Base-by-base conservation (phyloP, 139 green algal genomes). In the Yamagishiella unicocca region DNA sequence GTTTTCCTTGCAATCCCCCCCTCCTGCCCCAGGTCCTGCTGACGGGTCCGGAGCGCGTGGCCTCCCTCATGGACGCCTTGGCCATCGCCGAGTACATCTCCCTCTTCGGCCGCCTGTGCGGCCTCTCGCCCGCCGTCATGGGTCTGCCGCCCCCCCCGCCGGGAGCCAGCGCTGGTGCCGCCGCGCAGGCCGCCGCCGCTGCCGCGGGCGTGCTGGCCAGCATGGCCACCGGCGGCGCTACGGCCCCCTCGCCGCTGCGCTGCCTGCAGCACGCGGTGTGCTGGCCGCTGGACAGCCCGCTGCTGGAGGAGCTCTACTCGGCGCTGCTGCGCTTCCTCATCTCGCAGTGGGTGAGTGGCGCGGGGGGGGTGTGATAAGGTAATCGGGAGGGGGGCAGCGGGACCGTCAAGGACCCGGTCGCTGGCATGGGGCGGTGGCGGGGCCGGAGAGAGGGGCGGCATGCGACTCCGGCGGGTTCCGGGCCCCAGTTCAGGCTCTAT, bases 301-400 rank as follows among this genome's bases (percentile, higher is more conserved):
- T 94, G 50, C 67, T 94, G 80, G 70, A 78, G 70, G 70, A 78
- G 25, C 42, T 78, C 38, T 78, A 78, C 40, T 7, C 33, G 38
- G 70, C 70, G 22, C 42, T 94, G 62, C 67, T 94, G 73, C 82
- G 90, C 42, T 92, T 82, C 89, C 79, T 92, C n/a, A 61, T 94
- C 38, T 45, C 61, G 68, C 89, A 92, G 74, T 92, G 89, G 89
- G 85, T 90, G 46, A 87, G 89, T 77, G 37, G 0, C 35, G 31
- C 17, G 1, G 76, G 22, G 35, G 33, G 5, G 17, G n/a, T n/a
- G n/a, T n/a, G n/a, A n/a, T n/a, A n/a, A n/a, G n/a, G n/a, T n/a
- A n/a, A n/a, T n/a, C n/a, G n/a, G n/a, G n/a, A n/a, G n/a, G n/a
- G n/a, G n/a, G n/a, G n/a, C n/a, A n/a, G n/a, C n/a, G n/a, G n/a